These are phyloP conservation scores for Phylloporus sp. DNA, from an alignment of 768 basidiomycete species.

Conservation along the genomic window DNA sequence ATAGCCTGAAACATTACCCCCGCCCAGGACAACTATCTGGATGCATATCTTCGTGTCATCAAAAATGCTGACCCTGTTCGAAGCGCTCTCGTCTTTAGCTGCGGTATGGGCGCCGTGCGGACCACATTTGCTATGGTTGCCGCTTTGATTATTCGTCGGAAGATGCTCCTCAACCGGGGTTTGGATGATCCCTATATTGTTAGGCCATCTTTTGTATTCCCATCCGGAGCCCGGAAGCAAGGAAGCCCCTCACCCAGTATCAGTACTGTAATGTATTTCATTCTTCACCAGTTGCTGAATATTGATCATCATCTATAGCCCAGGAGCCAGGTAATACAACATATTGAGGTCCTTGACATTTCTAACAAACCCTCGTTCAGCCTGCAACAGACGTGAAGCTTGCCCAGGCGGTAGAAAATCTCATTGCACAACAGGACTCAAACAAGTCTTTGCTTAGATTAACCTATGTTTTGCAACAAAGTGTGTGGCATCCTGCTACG, in stretches of 20 bases:
- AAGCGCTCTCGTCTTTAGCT: slow-evolving; percentile 88
- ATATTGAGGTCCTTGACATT: not conserved
- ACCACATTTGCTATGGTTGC: slow-evolving; percentile 98
- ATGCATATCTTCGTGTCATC: slow-evolving; percentile 85
- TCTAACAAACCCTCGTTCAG: slow-evolving; percentile 15
- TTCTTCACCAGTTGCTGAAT: not conserved
- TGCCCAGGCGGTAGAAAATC: slow-evolving; percentile 65
- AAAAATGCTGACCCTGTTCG: slow-evolving; percentile 71
- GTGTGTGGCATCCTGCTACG: slow-evolving; percentile 36
- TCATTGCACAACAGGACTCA: slow-evolving; percentile 74
- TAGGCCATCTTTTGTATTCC: slow-evolving; percentile 26
- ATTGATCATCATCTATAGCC: slow-evolving; percentile 16
- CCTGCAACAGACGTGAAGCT: slow-evolving; percentile 56
- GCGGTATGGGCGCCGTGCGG: slow-evolving; percentile 94
- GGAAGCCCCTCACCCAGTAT: slow-evolving; percentile 34
- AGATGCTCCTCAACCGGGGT: slow-evolving; percentile 60
- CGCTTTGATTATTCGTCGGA: slow-evolving; percentile 79
- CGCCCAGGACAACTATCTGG: slow-evolving; percentile 85
- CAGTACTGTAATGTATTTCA: slow-evolving; percentile 43
- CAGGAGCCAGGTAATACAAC: slow-evolving; percentile 27
- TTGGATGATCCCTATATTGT: slow-evolving; percentile 73
- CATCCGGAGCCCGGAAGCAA: slow-evolving; percentile 11
- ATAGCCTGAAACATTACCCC: not conserved
- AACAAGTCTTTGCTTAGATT: slow-evolving; percentile 72
- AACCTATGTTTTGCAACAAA: slow-evolving; percentile 77